phyloP scores from a whole-genome alignment of 2,329 filamentous ascomycete species.

The Botryotinia convoluta region DNA sequence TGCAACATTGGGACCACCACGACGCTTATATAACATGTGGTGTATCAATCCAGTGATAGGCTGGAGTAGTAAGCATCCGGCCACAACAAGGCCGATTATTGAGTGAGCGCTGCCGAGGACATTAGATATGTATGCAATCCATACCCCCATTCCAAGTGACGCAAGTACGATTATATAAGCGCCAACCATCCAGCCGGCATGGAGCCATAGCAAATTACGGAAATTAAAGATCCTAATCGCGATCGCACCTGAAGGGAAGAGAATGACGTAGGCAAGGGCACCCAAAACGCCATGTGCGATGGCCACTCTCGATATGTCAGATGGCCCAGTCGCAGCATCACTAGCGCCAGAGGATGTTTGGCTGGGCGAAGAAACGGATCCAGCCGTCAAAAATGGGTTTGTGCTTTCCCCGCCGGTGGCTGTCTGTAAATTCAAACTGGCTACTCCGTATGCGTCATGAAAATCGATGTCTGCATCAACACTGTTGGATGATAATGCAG shows the following conservation, averaged over 20 bases:
- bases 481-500: slow-evolving; percentile 48
- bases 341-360: slow-evolving; percentile 9
- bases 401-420: slow-evolving; percentile 47
- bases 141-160: slow-evolving; percentile 57
- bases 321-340: background rate
- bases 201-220: slow-evolving; percentile 42
- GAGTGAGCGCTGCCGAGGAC: slow-evolving; percentile 45
- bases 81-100: slow-evolving; percentile 54
- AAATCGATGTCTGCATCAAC: slow-evolving; percentile 43
- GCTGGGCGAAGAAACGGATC: slow-evolving; percentile 3
- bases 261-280: slow-evolving; percentile 54
- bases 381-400: slow-evolving; percentile 31
- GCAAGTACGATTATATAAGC: slow-evolving; percentile 57
- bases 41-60: slow-evolving; percentile 57
- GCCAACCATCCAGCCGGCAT: slow-evolving; percentile 55
- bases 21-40: slow-evolving; percentile 49
- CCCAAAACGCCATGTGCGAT: slow-evolving; percentile 56
- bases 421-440: slow-evolving; percentile 47
- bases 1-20: slow-evolving; percentile 48
- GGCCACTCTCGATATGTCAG: slow-evolving; percentile 17
- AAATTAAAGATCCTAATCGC: slow-evolving; percentile 59
- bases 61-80: slow-evolving; percentile 53
- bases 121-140: slow-evolving; percentile 35
- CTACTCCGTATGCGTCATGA: slow-evolving; percentile 45
- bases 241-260: slow-evolving; percentile 60